Evolutionary conservation across 495 filamentous ascomycete species (phyloP).

Genomic region (Choiromyces venosus): DNA sequence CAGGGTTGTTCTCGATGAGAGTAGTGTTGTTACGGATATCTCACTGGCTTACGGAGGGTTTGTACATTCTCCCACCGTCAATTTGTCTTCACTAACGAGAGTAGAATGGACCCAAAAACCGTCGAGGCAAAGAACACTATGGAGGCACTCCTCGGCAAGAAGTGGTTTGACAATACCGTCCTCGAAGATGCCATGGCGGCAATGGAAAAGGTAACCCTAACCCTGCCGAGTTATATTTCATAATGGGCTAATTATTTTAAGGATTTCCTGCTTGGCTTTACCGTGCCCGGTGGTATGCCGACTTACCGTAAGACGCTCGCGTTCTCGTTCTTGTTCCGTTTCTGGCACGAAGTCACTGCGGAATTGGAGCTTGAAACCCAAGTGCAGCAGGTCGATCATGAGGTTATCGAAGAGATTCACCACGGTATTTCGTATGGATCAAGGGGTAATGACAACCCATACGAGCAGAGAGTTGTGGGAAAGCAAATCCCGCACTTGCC

Average conservation of each 20-base stretch:
- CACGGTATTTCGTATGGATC: constrained; percentile 55
- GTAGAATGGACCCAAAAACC: constrained; percentile 74
- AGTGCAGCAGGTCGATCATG: constrained; percentile 45
- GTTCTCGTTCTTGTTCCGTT: constrained; percentile 81
- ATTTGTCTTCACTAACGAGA: constrained; percentile 16
- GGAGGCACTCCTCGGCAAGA: constrained; percentile 66
- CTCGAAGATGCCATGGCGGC: constrained; percentile 84
- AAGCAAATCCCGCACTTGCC: constrained; percentile 47
- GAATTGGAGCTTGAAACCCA: constrained; percentile 23
- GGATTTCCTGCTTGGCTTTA: constrained; percentile 79
- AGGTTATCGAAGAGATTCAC: constrained; percentile 57
- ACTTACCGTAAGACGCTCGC: constrained; percentile 89
- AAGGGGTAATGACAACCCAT: constrained; percentile 49
- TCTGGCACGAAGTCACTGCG: constrained; percentile 63
- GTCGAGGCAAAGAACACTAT: constrained; percentile 72
- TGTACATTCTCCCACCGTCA: constrained; percentile 13
- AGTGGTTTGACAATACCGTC: constrained; percentile 69
- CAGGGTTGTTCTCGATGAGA: constrained; percentile 59
- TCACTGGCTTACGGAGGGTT: constrained; percentile 77
- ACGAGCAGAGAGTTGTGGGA: constrained; percentile 46
- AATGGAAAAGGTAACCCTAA: constrained; percentile 53
- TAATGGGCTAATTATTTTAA: background rate
- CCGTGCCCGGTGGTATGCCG: constrained; percentile 92
- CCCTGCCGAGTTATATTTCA: background rate
- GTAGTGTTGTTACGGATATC: constrained; percentile 56